These are phyloP conservation scores for Coemansia sp. DNA, from an alignment of 192 early-diverging fungal species.

Conservation along the genomic window DNA sequence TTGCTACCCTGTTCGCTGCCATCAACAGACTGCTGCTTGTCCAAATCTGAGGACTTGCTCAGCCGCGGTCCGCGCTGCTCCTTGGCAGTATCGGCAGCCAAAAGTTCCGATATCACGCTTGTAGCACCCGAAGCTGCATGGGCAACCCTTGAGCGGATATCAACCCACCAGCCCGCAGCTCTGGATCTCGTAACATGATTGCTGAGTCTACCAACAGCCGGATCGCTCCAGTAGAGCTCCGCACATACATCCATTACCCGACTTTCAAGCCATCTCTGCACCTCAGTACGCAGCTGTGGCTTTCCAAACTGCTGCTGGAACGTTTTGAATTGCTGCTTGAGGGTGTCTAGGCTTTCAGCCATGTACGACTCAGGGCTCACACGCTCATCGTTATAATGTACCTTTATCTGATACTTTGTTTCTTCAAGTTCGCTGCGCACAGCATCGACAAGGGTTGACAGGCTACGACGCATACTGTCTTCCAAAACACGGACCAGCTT, in stretches of 20 bases:
- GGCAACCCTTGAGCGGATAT: slow-evolving; percentile 20
- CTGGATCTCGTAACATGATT: slow-evolving; percentile 54
- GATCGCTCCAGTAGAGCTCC: slow-evolving; percentile 89
- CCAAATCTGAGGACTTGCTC: slow-evolving; percentile 7
- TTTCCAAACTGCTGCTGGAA: slow-evolving; percentile 92
- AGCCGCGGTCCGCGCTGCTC: slow-evolving; percentile 44
- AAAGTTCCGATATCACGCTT: slow-evolving; percentile 32
- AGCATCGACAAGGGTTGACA: slow-evolving; percentile 82
- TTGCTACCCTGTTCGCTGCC: background rate
- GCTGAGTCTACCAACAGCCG: slow-evolving; percentile 63
- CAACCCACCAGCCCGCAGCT: slow-evolving; percentile 49
- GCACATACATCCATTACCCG: slow-evolving; percentile 87
- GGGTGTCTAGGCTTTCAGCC: slow-evolving; percentile 86
- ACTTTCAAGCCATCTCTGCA: slow-evolving; percentile 88
- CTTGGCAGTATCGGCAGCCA: slow-evolving; percentile 41
- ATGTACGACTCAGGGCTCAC: slow-evolving; percentile 96
- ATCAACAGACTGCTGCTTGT: background rate
- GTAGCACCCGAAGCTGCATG: slow-evolving; percentile 29
- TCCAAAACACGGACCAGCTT: slow-evolving; percentile 90
- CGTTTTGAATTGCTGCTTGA: slow-evolving; percentile 94
- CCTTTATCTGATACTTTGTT: slow-evolving; percentile 96
- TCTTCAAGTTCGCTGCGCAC: slow-evolving; percentile 96
- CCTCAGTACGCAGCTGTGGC: slow-evolving; percentile 88
- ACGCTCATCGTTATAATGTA: slow-evolving; percentile 94
- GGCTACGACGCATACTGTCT: slow-evolving; percentile 81